Evolutionary conservation across 306 rosid genomes (phyloP).

Genomic region (Rubus idaeus): DNA sequence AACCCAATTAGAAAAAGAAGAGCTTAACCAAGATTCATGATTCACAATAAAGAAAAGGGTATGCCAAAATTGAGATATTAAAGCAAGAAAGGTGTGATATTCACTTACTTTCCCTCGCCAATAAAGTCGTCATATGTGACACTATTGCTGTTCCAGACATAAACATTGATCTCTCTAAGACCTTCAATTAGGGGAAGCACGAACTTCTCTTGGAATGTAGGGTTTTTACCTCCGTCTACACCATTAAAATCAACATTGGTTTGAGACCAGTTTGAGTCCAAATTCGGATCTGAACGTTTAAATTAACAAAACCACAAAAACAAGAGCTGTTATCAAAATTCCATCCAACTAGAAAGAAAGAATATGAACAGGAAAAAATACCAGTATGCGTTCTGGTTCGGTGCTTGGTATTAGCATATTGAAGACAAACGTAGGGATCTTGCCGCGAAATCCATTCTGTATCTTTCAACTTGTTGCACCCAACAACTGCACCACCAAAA

Average conservation of each 20-base stretch:
- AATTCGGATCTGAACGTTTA: constrained; percentile 12
- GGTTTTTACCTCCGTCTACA: constrained; percentile 73
- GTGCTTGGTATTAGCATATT: constrained; percentile 61
- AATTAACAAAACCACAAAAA: neutral
- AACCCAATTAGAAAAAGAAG: constrained; percentile 1
- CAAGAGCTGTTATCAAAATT: neutral
- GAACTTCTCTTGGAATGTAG: constrained; percentile 79
- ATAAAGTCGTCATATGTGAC: constrained; percentile 70
- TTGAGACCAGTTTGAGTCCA: constrained; percentile 7
- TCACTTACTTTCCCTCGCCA: constrained; percentile 70
- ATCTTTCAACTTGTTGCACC: constrained; percentile 75
- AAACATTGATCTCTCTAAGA: constrained; percentile 60
- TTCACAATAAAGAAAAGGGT: constrained; percentile 11
- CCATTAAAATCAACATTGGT: constrained; percentile 10
- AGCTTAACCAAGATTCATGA: neutral
- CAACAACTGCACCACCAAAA: constrained; percentile 47
- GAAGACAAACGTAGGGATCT: constrained; percentile 80
- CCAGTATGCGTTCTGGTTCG: constrained; percentile 85
- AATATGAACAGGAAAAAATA: neutral
- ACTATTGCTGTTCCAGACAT: constrained; percentile 89
- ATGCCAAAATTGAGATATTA: neutral
- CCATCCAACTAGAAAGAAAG: neutral
- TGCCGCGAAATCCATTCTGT: constrained; percentile 90
- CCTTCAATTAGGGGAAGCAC: constrained; percentile 70
- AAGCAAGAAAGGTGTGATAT: constrained; percentile 2